phyloP scores from a whole-genome alignment of 2,329 filamentous ascomycete species.

The Pyrenochaeta sp. region DNA sequence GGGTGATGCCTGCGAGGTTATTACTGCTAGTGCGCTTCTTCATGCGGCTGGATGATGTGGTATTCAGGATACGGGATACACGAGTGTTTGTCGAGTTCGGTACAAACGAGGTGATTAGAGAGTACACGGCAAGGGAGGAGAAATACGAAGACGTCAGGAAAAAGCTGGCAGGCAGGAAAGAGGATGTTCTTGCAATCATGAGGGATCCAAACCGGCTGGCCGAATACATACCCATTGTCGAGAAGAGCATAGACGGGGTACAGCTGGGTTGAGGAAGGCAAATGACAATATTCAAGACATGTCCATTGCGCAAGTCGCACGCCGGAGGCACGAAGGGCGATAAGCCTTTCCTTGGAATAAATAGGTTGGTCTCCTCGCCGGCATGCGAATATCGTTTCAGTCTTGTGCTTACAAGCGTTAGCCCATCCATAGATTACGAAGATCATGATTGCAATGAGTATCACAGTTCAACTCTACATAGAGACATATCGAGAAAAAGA shows the following conservation, averaged over 20 bases:
- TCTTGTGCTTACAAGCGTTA: too few relatives aligned
- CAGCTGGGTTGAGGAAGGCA: slow-evolving; percentile 45
- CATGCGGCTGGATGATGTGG: slow-evolving; percentile 88
- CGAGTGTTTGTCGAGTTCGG: slow-evolving; percentile 90
- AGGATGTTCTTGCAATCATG: slow-evolving; percentile 78
- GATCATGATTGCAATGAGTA: too few relatives aligned
- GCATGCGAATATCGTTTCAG: too few relatives aligned
- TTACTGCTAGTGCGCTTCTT: slow-evolving; percentile 87
- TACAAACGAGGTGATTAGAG: slow-evolving; percentile 78
- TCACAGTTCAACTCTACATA: too few relatives aligned
- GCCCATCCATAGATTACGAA: too few relatives aligned
- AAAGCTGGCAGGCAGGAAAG: slow-evolving; percentile 62
- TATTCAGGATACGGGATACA: slow-evolving; percentile 88
- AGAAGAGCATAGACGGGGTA: slow-evolving; percentile 69
- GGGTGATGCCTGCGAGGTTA: slow-evolving; percentile 90
- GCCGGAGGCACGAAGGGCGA: too few relatives aligned
- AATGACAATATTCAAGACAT: too few relatives aligned
- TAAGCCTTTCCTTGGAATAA: too few relatives aligned
- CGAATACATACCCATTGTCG: slow-evolving; percentile 68
- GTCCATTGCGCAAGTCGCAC: too few relatives aligned
- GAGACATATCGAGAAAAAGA: too few relatives aligned
- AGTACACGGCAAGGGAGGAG: slow-evolving; percentile 90
- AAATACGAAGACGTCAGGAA: slow-evolving; percentile 76
- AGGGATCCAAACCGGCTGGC: slow-evolving; percentile 78
- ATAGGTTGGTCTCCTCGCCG: too few relatives aligned